Evolutionary conservation across 495 filamentous ascomycete genomes (phyloP).

Genomic region (Cetradonia linearis): DNA sequence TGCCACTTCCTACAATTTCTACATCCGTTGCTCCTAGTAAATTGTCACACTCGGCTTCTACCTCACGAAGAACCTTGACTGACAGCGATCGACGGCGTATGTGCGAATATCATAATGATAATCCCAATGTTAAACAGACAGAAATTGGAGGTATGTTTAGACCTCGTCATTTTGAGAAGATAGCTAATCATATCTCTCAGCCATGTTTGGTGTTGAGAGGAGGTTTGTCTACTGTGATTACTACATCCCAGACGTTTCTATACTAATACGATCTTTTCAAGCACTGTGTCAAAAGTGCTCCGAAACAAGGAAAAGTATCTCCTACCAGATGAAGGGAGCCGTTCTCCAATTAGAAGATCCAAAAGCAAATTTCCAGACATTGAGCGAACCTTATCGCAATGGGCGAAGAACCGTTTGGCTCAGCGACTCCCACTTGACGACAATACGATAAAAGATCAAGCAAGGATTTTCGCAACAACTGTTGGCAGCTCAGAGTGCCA

Average conservation of each 20-base stretch:
- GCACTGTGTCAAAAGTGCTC: constrained; percentile 95
- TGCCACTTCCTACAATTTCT: constrained; percentile 45
- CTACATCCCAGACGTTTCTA: not conserved
- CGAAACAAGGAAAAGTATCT: constrained; percentile 97
- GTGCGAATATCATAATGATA: constrained; percentile 91
- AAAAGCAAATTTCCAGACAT: constrained; percentile 94
- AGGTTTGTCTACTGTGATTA: constrained; percentile 47
- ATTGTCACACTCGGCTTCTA: constrained; percentile 41
- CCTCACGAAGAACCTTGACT: constrained; percentile 84
- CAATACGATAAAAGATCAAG: constrained; percentile 78
- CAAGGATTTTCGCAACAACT: constrained; percentile 71
- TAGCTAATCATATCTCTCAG: constrained; percentile 35
- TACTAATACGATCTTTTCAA: constrained; percentile 29
- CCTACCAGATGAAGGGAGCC: constrained; percentile 71
- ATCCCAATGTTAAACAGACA: constrained; percentile 92
- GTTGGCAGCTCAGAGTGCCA: constrained; percentile 66
- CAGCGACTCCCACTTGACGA: constrained; percentile 70
- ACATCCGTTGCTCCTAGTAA: constrained; percentile 35
- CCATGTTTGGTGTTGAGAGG: constrained; percentile 93
- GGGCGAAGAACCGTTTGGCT: constrained; percentile 70
- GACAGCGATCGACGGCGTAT: constrained; percentile 85
- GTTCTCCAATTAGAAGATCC: constrained; percentile 76
- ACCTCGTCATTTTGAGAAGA: constrained; percentile 18
- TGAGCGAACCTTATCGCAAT: constrained; percentile 86
- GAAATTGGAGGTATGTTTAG: constrained; percentile 76